These are phyloP conservation scores for Gossypium longicalyx DNA, from an alignment of 345 rosid genomes.

Conservation along the genomic window DNA sequence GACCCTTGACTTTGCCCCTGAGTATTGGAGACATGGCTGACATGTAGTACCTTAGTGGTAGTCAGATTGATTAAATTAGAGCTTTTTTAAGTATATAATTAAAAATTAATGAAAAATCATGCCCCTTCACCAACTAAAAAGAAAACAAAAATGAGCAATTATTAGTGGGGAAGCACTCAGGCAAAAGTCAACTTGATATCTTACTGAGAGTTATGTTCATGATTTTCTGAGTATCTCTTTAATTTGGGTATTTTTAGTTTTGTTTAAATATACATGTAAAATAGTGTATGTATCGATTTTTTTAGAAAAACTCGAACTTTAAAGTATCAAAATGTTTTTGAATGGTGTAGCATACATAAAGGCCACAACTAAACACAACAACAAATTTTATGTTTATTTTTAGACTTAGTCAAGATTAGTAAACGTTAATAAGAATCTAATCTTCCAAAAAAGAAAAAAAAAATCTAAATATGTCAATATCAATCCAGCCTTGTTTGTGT, in stretches of 20 bases:
- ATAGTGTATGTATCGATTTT: too few relatives aligned
- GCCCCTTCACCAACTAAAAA: background rate
- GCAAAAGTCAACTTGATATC: background rate
- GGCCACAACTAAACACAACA: background rate
- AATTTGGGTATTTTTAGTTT: too few relatives aligned
- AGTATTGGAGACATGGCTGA: background rate
- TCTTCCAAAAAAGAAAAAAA: background rate
- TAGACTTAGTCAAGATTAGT: constrained; percentile 6
- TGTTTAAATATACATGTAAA: too few relatives aligned
- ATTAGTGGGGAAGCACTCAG: background rate
- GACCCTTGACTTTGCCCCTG: too few relatives aligned
- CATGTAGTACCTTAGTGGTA: background rate
- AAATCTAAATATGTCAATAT: background rate
- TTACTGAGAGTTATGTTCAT: too few relatives aligned
- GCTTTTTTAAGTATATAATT: too few relatives aligned
- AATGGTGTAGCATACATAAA: constrained; percentile 22
- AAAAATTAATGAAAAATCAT: too few relatives aligned
- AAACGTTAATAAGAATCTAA: background rate
- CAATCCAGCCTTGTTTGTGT: background rate
- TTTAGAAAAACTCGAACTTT: too few relatives aligned
- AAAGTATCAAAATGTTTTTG: background rate
- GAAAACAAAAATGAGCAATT: background rate
- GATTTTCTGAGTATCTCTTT: too few relatives aligned
- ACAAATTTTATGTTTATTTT: background rate
- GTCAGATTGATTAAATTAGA: background rate